These are phyloP conservation scores for Boechera divaricarpa DNA, from an alignment of 345 rosid species.

Conservation along the genomic window DNA sequence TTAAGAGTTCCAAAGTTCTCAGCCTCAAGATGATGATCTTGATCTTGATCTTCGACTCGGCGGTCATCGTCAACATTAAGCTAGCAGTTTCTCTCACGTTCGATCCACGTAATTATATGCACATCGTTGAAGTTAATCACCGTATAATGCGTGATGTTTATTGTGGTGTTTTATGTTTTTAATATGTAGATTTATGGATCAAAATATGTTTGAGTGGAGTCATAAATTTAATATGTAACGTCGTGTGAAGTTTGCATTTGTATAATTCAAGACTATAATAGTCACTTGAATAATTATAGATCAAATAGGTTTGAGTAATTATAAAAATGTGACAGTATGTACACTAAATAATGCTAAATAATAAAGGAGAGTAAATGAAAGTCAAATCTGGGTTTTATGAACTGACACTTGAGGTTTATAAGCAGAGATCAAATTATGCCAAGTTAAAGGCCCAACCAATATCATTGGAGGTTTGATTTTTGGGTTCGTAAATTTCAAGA, in stretches of 20 bases:
- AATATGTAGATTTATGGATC: background rate
- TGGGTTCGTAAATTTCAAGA: too few species aligned
- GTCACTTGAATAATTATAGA: background rate
- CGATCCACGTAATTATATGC: constrained; percentile 8
- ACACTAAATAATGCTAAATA: too few species aligned
- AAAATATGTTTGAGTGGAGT: constrained; percentile 7
- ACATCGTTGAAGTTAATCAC: constrained; percentile 1
- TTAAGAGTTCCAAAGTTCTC: constrained; percentile 12
- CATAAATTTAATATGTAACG: background rate
- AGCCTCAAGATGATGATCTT: constrained; percentile 55
- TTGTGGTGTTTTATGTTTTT: background rate
- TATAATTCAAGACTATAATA: background rate
- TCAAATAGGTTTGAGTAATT: constrained; percentile 16
- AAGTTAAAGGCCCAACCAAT: too few species aligned
- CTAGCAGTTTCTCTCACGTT: background rate
- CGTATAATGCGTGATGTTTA: background rate
- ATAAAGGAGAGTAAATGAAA: too few species aligned
- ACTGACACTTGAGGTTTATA: too few species aligned
- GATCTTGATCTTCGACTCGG: constrained; percentile 96
- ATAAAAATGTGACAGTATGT: background rate
- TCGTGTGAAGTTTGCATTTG: background rate
- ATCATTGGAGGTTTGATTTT: too few species aligned
- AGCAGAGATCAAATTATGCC: too few species aligned
- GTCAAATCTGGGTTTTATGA: background rate
- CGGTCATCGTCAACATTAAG: constrained; percentile 38